These are phyloP conservation scores for Rehmannia glutinosa DNA, from an alignment of 257 asterid species.

Conservation along the genomic window DNA sequence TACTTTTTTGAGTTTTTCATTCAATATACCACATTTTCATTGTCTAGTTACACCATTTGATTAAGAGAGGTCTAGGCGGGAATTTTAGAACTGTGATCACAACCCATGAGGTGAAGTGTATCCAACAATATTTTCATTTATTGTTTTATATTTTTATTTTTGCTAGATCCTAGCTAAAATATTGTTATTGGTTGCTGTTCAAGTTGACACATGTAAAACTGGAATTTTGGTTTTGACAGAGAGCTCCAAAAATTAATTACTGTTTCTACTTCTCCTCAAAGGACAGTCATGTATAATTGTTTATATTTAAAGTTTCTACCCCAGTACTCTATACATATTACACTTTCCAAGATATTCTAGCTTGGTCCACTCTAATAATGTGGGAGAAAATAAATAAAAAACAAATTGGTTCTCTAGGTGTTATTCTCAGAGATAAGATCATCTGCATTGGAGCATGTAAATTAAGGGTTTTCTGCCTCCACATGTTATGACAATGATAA, in stretches of 20 bases:
- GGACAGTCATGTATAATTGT: neutral
- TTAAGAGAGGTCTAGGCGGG: too few relatives aligned
- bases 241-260: neutral
- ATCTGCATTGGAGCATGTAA: constrained; percentile 28
- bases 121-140: neutral
- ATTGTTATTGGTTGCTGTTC: neutral
- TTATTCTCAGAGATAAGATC: constrained; percentile 31
- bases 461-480: neutral
- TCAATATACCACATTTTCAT: too few relatives aligned
- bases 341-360: constrained; percentile 24
- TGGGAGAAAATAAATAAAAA: neutral
- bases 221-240: constrained; percentile 20
- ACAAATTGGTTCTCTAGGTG: constrained; percentile 38
- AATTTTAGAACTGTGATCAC: too few relatives aligned
- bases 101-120: too few relatives aligned
- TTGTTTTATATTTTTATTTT: neutral
- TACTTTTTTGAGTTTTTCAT: too few relatives aligned
- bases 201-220: constrained; percentile 15
- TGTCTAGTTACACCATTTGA: too few relatives aligned
- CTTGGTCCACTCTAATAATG: constrained; percentile 4
- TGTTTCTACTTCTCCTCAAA: neutral
- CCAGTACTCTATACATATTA: neutral
- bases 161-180: neutral
- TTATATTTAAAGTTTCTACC: neutral
- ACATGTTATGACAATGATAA: constrained; percentile 22